Percentiles rank a stretch among this genome's conserved stretches.
Conservation (phyloP, 768 basidiomycete species). For the Russula earlei region DNA sequence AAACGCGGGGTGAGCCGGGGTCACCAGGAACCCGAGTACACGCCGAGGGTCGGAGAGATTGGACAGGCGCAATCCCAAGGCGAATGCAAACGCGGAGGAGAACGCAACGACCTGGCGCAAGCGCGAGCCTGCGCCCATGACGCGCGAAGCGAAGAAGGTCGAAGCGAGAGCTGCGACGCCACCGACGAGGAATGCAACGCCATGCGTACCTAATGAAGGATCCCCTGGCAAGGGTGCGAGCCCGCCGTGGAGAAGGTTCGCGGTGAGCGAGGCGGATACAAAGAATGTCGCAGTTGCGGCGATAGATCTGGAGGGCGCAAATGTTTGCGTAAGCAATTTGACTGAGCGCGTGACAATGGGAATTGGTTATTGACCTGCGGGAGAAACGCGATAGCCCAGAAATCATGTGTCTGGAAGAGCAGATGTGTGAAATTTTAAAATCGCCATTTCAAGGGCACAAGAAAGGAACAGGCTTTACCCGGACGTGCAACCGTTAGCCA, state of each 20-base stretch:
- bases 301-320: conserved; percentile 47
- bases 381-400: conserved; percentile 50
- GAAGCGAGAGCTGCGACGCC: conserved; percentile 21
- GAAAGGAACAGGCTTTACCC: conserved; percentile 31
- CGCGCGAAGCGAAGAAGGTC: conserved; percentile 8
- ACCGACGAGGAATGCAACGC: conserved; percentile 23
- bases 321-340: conserved; percentile 24
- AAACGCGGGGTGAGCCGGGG: conserved; percentile 41
- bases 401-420: conserved; percentile 47
- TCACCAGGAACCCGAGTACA: conserved; percentile 43
- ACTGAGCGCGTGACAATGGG: neutral
- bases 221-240: conserved; percentile 24
- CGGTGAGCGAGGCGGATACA: conserved; percentile 37
- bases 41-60: conserved; percentile 41
- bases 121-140: neutral
- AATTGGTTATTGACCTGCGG: conserved; percentile 31
- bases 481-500: conserved; percentile 57
- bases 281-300: conserved; percentile 47
- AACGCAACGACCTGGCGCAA: conserved; percentile 27
- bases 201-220: conserved; percentile 22
- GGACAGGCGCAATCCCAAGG: conserved; percentile 43
- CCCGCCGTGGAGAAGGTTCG: conserved; percentile 30
- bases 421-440: neutral
- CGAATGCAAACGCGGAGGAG: conserved; percentile 40
- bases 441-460: neutral